Conservation (phyloP, 176 grass and related monocot genomes). For the Tuctoria greenei region DNA sequence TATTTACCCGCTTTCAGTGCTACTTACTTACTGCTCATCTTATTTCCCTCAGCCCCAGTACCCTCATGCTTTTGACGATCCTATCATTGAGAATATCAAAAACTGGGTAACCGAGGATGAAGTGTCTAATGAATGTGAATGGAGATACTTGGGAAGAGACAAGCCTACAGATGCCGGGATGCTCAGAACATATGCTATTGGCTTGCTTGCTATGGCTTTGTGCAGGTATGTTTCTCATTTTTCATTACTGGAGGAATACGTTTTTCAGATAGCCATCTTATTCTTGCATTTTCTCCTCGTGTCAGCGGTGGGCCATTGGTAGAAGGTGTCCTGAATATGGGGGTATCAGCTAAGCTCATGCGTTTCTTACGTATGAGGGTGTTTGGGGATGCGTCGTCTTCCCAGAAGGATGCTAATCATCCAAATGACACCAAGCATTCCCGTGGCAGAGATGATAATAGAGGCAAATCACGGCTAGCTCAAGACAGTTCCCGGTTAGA, state of each 20-base stretch:
- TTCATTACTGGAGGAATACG: not conserved
- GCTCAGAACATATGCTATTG: constrained; percentile 74
- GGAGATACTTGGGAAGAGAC: constrained; percentile 60
- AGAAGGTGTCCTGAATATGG: constrained; percentile 75
- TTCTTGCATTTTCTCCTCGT: not conserved
- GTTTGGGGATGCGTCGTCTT: constrained; percentile 56
- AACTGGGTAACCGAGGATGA: constrained; percentile 70
- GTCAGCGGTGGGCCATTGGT: constrained; percentile 65
- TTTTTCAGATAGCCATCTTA: constrained; percentile 19
- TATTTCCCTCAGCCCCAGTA: constrained; percentile 54
- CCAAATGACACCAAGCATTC: constrained; percentile 54
- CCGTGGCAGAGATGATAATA: constrained; percentile 63
- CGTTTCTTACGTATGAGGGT: constrained; percentile 72
- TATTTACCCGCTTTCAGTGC: not conserved
- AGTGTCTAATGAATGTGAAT: constrained; percentile 50
- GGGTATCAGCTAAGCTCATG: constrained; percentile 91
- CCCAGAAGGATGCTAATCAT: constrained; percentile 65
- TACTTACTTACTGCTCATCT: not conserved
- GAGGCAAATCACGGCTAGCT: constrained; percentile 58
- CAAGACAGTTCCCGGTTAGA: constrained; percentile 44
- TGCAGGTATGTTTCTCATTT: constrained; percentile 48
- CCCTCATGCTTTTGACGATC: constrained; percentile 77
- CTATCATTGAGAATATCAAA: constrained; percentile 81
- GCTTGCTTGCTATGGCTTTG: constrained; percentile 84
- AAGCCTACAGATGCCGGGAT: constrained; percentile 77